phyloP scores from a whole-genome alignment of 805 yeast species.

The Yarrowia sp. region DNA sequence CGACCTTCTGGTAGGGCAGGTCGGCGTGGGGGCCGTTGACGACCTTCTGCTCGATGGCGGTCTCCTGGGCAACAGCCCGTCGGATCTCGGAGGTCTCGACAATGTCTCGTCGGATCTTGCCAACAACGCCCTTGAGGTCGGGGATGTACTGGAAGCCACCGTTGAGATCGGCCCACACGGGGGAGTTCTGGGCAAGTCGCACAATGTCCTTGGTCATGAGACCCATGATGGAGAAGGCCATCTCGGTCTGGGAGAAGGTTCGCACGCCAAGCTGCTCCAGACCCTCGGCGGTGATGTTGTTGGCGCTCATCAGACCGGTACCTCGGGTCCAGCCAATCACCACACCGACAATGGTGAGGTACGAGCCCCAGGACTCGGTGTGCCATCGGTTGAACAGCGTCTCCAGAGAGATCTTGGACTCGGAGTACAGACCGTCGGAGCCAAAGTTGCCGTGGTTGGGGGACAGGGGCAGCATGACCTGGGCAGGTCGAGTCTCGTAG shows the following conservation, averaged over 20 bases:
- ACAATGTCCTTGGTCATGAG: slow-evolving; percentile 82
- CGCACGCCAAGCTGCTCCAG: slow-evolving; percentile 94
- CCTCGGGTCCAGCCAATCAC: slow-evolving; percentile 99
- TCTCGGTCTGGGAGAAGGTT: slow-evolving; percentile 97
- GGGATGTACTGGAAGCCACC: slow-evolving; percentile 97
- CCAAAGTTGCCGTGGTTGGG: slow-evolving; percentile 99
- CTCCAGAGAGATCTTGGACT: slow-evolving; percentile 92
- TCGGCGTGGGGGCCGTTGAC: slow-evolving; percentile 88
- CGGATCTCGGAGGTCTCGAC: slow-evolving; percentile 85
- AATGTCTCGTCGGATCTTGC: slow-evolving; percentile 68
- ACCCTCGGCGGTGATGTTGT: slow-evolving; percentile 96
- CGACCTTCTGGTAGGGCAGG: slow-evolving; percentile 72
- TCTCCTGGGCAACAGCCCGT: slow-evolving; percentile 92
- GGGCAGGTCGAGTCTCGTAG: slow-evolving; percentile 95
- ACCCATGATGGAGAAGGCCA: slow-evolving; percentile 98
- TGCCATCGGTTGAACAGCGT: slow-evolving; percentile 98
- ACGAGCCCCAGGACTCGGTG: slow-evolving; percentile 94
- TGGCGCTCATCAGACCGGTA: slow-evolving; percentile 97
- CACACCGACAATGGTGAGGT: slow-evolving; percentile 96
- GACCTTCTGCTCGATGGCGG: slow-evolving; percentile 81
- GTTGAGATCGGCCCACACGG: slow-evolving; percentile 96
- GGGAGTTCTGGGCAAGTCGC: slow-evolving; percentile 84
- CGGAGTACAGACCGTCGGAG: slow-evolving; percentile 96
- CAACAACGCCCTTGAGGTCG: slow-evolving; percentile 84
- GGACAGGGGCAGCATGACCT: slow-evolving; percentile 91